Percentiles rank a stretch among this genome's conserved stretches.
phyloP scores from a whole-genome alignment of 345 rosid genomes.

The Melastoma malabathricum region DNA sequence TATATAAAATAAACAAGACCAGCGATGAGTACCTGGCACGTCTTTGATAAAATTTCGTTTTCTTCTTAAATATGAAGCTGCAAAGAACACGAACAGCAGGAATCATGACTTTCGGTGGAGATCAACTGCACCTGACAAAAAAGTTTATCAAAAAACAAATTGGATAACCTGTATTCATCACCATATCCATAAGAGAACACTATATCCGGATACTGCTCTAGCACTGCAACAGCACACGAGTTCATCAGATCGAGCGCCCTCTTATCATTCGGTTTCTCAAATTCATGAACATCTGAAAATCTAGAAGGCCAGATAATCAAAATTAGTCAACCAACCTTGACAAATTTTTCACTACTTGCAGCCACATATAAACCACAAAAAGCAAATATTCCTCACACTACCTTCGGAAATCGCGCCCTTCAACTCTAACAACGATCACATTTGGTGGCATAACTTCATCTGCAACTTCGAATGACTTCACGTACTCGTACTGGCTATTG shows the following conservation, averaged over 20 bases:
- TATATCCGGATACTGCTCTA: constrained; percentile 67
- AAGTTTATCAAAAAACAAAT: background rate
- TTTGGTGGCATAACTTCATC: constrained; percentile 63
- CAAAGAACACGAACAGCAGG: constrained; percentile 1
- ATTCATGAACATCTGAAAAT: constrained; percentile 51
- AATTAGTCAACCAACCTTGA: background rate
- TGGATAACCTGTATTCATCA: constrained; percentile 62
- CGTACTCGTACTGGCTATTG: constrained; percentile 87
- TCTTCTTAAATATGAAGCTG: constrained; percentile 82
- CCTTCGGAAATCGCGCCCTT: constrained; percentile 49
- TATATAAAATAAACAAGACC: too few relatives aligned
- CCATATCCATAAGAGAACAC: constrained; percentile 68
- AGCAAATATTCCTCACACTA: constrained; percentile 6
- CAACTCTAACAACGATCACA: constrained; percentile 46
- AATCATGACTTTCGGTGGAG: background rate
- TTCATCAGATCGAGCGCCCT: constrained; percentile 58
- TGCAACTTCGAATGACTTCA: constrained; percentile 57
- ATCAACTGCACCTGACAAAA: background rate
- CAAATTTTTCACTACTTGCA: background rate
- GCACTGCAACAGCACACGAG: constrained; percentile 44
- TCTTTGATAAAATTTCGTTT: constrained; percentile 67
- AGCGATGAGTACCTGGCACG: constrained; percentile 49
- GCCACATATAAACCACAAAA: background rate
- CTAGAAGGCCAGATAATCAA: constrained; percentile 12
- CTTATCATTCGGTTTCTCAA: constrained; percentile 71